A percentile compares a stretch with the other conserved stretches of the same genome.
These are phyloP conservation scores for Aspergillus steynii DNA, from an alignment of 495 filamentous ascomycete species.

Conservation along the genomic window DNA sequence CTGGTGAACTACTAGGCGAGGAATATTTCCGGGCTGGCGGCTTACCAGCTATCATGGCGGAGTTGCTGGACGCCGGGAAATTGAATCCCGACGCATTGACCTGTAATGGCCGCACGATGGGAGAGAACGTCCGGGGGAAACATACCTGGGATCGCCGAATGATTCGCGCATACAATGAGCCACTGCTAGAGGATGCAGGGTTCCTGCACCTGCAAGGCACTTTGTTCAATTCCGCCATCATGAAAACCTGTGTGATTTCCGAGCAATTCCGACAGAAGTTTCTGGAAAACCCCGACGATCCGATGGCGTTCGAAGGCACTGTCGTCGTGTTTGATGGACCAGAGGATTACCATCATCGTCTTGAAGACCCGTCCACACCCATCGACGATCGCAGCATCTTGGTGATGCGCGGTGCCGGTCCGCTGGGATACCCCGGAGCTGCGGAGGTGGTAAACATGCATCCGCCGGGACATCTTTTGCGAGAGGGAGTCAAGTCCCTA, in stretches of 20 bases:
- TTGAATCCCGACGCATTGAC: conserved; percentile 42
- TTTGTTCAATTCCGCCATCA: conserved; percentile 56
- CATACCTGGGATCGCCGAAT: conserved; percentile 46
- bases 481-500: conserved; percentile 48
- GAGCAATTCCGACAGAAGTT: conserved; percentile 46
- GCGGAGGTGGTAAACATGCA: conserved; percentile 61
- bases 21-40: conserved; percentile 56
- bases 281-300: conserved; percentile 50
- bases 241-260: conserved; percentile 59
- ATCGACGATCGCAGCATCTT: conserved; percentile 52
- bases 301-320: conserved; percentile 51
- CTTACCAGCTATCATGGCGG: conserved; percentile 54
- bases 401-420: conserved; percentile 55
- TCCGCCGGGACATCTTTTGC: conserved; percentile 46
- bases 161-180: conserved; percentile 46
- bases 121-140: conserved; percentile 43
- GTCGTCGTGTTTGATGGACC: conserved; percentile 56
- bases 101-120: conserved; percentile 43
- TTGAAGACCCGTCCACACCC: conserved; percentile 45
- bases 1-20: conserved; percentile 52
- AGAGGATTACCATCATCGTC: conserved; percentile 49
- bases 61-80: conserved; percentile 49
- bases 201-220: conserved; percentile 53
- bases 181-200: conserved; percentile 49
- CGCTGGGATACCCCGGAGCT: conserved; percentile 54